Conservation (phyloP, 1,284 basidiomycete genomes). For the Leccinum angustisporum region DNA sequence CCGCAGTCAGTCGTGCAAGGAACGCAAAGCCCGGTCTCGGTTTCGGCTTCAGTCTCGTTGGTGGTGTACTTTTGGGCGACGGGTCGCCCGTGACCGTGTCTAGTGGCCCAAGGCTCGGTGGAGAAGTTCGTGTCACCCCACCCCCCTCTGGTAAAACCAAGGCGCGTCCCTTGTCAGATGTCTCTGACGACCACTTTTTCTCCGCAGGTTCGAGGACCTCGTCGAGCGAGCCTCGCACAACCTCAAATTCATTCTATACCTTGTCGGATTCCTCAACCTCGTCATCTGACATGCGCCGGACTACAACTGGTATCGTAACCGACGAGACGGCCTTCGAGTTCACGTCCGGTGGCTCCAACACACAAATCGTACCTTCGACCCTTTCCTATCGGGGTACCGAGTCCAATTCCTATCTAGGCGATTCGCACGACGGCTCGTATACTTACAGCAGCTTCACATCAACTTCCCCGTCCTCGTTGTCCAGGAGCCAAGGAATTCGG, state of each 20-base stretch:
- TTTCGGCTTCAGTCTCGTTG: conserved; percentile 42
- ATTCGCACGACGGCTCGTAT: conserved; percentile 49
- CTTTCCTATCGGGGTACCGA: conserved; percentile 55
- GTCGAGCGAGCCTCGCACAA: conserved; percentile 31
- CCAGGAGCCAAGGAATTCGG: conserved; percentile 58
- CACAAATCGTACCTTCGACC: conserved; percentile 50
- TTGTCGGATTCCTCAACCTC: conserved; percentile 29
- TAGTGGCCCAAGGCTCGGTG: conserved; percentile 48
- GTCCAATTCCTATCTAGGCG: conserved; percentile 56
- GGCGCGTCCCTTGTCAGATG: conserved; percentile 39
- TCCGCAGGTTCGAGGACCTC: conserved; percentile 44
- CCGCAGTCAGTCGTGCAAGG: conserved; percentile 46
- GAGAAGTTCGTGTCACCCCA: conserved; percentile 59
- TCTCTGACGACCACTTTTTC: conserved; percentile 61
- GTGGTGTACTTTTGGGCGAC: conserved; percentile 40
- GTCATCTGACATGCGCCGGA: conserved; percentile 29
- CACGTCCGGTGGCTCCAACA: conserved; percentile 42
- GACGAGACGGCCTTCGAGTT: conserved; percentile 41
- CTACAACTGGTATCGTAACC: conserved; percentile 35
- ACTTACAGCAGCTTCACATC: conserved; percentile 32
- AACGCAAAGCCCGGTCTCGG: conserved; percentile 46
- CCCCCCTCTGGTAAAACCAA: conserved; percentile 53
- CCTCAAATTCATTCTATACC: conserved; percentile 38
- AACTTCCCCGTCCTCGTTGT: conserved; percentile 42
- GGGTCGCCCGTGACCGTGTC: conserved; percentile 52